Evolutionary conservation across 495 filamentous ascomycete species (phyloP).

Genomic region (Aspergillus funiculosus): DNA sequence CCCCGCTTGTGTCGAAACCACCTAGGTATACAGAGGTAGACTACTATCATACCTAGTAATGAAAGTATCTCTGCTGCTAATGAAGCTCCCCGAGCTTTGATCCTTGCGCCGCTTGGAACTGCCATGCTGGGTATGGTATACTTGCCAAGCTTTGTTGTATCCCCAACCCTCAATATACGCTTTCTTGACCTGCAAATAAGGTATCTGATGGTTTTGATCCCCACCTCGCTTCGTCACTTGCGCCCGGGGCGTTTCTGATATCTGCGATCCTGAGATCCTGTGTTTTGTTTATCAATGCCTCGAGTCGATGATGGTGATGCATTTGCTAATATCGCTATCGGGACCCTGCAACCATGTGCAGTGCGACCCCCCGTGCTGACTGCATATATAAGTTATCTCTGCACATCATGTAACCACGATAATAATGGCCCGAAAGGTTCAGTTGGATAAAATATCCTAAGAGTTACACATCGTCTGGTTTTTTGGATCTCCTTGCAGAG

Average conservation of each 20-base stretch:
- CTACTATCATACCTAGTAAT: no score
- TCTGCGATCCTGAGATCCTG: no score
- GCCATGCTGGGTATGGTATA: constrained; percentile 26
- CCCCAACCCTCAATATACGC: no score
- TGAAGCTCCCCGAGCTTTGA: constrained; percentile 6
- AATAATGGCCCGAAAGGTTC: no score
- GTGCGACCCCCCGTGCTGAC: constrained; percentile 11
- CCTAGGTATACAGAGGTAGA: no score
- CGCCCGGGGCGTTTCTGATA: background rate
- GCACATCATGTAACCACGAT: no score
- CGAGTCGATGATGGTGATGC: background rate
- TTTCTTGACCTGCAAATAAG: no score
- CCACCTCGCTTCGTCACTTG: constrained; percentile 5
- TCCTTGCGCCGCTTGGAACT: constrained; percentile 27
- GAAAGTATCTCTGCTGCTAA: background rate
- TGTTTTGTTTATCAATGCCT: constrained; percentile 4
- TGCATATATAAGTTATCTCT: constrained; percentile 13
- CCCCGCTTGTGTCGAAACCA: background rate
- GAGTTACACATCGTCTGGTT: no score
- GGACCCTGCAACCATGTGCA: background rate
- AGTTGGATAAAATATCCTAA: no score
- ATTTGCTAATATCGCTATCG: constrained; percentile 6
- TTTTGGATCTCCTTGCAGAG: background rate
- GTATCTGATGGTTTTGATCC: constrained; percentile 13
- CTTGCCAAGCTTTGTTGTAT: constrained; percentile 19